phyloP scores from a whole-genome alignment of 208 protist genomes.

The Leishmania braziliensis region DNA sequence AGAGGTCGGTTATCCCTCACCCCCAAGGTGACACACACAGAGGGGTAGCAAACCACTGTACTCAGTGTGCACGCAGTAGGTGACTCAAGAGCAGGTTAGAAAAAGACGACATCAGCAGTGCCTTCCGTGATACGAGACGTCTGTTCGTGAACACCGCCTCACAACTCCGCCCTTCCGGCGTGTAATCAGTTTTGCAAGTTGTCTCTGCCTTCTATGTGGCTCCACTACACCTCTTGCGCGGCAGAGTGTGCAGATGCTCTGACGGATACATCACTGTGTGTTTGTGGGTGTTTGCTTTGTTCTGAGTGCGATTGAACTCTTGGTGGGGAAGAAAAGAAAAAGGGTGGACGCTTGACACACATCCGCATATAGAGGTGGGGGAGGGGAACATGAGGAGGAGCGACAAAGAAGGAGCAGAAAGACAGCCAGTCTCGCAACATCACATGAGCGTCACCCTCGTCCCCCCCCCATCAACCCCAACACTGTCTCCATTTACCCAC shows the following conservation, averaged over 20 bases:
- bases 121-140: background rate
- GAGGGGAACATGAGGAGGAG: background rate
- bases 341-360: background rate
- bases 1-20: background rate
- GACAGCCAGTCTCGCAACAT: background rate
- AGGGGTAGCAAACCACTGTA: background rate
- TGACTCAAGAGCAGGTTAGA: background rate
- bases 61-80: background rate
- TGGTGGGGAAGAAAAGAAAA: background rate
- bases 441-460: background rate
- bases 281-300: background rate
- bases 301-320: background rate
- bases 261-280: background rate
- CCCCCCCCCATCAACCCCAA: background rate
- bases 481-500: background rate
- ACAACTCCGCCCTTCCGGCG: background rate
- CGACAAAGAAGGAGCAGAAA: background rate
- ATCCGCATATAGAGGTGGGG: background rate
- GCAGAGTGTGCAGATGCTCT: background rate
- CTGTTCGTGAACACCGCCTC: background rate
- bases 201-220: background rate
- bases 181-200: background rate
- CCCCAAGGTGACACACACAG: background rate
- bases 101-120: conserved; percentile 10
- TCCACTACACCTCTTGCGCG: background rate